phyloP scores from a whole-genome alignment of 805 yeast genomes.

The Saccharomyces paradoxus region DNA sequence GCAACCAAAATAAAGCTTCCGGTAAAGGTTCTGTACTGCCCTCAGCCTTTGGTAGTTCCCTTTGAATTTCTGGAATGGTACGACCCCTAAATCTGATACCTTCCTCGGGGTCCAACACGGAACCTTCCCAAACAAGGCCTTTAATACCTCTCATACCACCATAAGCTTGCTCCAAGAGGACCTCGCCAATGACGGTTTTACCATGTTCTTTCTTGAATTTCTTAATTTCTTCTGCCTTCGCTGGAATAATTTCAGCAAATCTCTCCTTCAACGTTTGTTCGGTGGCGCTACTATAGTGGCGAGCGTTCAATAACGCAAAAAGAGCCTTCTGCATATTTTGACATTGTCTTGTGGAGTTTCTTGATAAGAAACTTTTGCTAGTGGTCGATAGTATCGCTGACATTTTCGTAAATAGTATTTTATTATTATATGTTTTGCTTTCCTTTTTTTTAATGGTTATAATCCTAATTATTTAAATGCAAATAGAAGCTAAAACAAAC shows the following conservation, averaged over 20 bases:
- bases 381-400: not conserved
- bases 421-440: not conserved
- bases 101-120: conserved; percentile 75
- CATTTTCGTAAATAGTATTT: not conserved
- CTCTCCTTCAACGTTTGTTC: conserved; percentile 79
- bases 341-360: not conserved
- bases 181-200: conserved; percentile 61
- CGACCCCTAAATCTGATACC: conserved; percentile 82
- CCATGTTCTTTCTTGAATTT: conserved; percentile 86
- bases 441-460: not conserved
- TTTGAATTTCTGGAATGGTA: conserved; percentile 73
- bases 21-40: conserved; percentile 62
- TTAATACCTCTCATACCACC: conserved; percentile 90
- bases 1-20: conserved; percentile 75
- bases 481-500: not conserved
- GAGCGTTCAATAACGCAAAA: conserved; percentile 6
- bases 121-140: conserved; percentile 84
- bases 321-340: not conserved
- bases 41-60: conserved; percentile 66
- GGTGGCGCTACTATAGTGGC: not conserved
- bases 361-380: not conserved
- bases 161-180: conserved; percentile 69
- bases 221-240: conserved; percentile 78
- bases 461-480: not conserved
- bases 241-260: conserved; percentile 87